phyloP scores from a whole-genome alignment of 306 rosid species.

The Cucurbita argyrosperma region DNA sequence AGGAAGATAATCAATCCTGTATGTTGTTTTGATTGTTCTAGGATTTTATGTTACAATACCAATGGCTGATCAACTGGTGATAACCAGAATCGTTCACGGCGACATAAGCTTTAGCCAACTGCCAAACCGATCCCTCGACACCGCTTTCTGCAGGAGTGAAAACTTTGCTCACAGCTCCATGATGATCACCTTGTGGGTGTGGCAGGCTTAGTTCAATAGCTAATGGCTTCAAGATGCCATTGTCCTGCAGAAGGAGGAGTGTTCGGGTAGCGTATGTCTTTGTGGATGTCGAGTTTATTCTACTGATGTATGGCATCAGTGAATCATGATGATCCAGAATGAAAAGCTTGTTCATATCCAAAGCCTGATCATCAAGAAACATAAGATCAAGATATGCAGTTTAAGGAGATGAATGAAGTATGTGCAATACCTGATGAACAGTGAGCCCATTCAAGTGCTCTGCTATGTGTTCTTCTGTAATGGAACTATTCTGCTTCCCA shows the following conservation, averaged over 20 bases:
- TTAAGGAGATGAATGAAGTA: neutral
- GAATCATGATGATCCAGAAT: slow-evolving; percentile 84
- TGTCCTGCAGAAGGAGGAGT: slow-evolving; percentile 53
- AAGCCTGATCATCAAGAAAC: slow-evolving; percentile 33
- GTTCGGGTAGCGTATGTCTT: slow-evolving; percentile 80
- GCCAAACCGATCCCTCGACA: slow-evolving; percentile 66
- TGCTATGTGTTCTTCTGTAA: slow-evolving; percentile 40
- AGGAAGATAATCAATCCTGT: neutral
- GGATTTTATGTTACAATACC: slow-evolving; percentile 26
- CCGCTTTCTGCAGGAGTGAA: slow-evolving; percentile 50
- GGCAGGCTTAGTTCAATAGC: slow-evolving; percentile 91
- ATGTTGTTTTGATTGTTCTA: neutral
- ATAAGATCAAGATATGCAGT: neutral
- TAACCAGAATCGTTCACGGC: slow-evolving; percentile 88
- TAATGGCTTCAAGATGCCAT: slow-evolving; percentile 67
- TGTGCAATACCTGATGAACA: slow-evolving; percentile 35
- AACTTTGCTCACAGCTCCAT: slow-evolving; percentile 65
- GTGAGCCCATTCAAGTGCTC: slow-evolving; percentile 43
- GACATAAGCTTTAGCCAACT: slow-evolving; percentile 80
- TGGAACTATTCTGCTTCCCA: slow-evolving; percentile 69
- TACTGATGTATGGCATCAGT: slow-evolving; percentile 53
- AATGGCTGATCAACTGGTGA: slow-evolving; percentile 88
- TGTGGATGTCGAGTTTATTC: slow-evolving; percentile 72
- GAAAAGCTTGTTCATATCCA: slow-evolving; percentile 39
- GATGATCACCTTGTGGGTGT: slow-evolving; percentile 63